Evolutionary conservation across 2,329 filamentous ascomycete species (phyloP).

Genomic region (Cladosporium sp.): DNA sequence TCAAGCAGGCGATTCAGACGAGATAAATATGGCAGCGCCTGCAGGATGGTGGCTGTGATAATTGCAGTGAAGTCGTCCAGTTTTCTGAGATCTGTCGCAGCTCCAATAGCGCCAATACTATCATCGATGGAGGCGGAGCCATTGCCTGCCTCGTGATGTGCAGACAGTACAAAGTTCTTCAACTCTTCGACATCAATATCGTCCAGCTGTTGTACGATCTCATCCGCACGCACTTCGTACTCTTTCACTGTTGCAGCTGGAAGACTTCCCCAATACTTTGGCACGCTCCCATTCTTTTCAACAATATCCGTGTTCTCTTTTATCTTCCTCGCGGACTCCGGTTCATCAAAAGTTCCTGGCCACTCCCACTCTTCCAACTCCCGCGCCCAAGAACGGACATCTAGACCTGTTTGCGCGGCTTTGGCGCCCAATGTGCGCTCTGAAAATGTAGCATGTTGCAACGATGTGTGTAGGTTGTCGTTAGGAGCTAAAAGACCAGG

Average conservation of each 20-base stretch:
- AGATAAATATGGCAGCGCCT: constrained; percentile 76
- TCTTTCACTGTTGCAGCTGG: constrained; percentile 57
- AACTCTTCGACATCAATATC: constrained; percentile 77
- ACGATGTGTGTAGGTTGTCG: not conserved
- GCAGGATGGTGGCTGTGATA: constrained; percentile 86
- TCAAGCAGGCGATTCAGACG: constrained; percentile 68
- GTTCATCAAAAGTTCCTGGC: constrained; percentile 46
- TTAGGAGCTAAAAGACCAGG: not conserved
- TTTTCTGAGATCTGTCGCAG: constrained; percentile 25
- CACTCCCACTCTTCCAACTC: constrained; percentile 64
- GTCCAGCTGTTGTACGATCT: constrained; percentile 67
- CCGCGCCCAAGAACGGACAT: constrained; percentile 69
- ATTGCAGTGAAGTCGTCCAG: constrained; percentile 89
- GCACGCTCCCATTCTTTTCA: constrained; percentile 25
- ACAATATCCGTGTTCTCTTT: too few species aligned
- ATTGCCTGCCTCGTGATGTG: constrained; percentile 54
- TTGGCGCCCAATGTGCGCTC: constrained; percentile 48
- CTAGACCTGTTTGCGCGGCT: constrained; percentile 66
- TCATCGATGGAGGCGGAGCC: constrained; percentile 14
- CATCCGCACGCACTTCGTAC: constrained; percentile 70
- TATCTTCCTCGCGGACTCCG: not conserved
- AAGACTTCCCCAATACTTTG: constrained; percentile 67
- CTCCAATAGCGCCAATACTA: constrained; percentile 18
- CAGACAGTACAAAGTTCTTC: constrained; percentile 79
- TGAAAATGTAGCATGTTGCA: not conserved